Conservation (phyloP, 2,329 filamentous ascomycete genomes). For the Paramyrothecium roridum region DNA sequence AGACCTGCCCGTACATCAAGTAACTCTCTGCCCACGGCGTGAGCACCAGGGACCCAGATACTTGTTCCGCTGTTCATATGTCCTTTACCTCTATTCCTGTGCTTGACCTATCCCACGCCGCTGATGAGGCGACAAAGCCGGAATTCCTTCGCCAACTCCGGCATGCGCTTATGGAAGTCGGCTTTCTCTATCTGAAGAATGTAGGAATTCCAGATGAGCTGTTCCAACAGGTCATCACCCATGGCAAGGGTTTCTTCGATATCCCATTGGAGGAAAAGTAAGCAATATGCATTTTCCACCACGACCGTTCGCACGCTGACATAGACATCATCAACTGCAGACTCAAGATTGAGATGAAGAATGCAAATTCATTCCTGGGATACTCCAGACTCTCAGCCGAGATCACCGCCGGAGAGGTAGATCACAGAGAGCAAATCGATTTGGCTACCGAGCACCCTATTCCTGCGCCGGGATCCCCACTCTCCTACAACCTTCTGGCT, state of each 20-base stretch:
- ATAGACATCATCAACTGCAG: conserved; percentile 25
- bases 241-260: conserved; percentile 74
- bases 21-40: no score
- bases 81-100: conserved; percentile 76
- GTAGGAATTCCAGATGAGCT: conserved; percentile 67
- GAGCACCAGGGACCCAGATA: no score
- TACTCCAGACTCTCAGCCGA: conserved; percentile 65
- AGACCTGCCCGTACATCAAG: no score
- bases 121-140: conserved; percentile 63
- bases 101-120: conserved; percentile 68
- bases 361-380: conserved; percentile 68
- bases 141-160: conserved; percentile 69
- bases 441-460: conserved; percentile 74
- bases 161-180: conserved; percentile 78
- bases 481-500: conserved; percentile 73
- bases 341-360: conserved; percentile 70
- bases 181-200: conserved; percentile 82
- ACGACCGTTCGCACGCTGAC: neutral
- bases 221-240: conserved; percentile 60
- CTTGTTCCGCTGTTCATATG: conserved; percentile 32
- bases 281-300: conserved; percentile 14
- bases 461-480: conserved; percentile 59
- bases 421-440: conserved; percentile 86
- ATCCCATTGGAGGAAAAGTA: conserved; percentile 74
- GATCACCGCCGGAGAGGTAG: conserved; percentile 69